A percentile compares a stretch with the other conserved stretches of the same genome.
Conservation (phyloP, 805 yeast genomes). For the Yamadazyma nakazawae region DNA sequence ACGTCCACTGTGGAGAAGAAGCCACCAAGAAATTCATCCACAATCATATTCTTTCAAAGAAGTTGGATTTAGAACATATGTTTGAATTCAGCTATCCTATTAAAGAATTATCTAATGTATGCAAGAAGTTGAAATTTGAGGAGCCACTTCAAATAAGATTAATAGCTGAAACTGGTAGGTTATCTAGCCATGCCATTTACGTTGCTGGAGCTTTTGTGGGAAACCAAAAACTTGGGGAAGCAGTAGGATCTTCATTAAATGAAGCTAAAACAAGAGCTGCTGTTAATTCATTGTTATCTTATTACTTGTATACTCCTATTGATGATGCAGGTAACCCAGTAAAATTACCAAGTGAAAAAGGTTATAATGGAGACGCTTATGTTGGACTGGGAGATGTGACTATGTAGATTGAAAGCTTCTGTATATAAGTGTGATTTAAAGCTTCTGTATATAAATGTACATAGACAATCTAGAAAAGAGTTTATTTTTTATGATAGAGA, state of each 20-base stretch:
- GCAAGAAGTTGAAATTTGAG: slow-evolving; percentile 70
- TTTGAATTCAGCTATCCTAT: slow-evolving; percentile 84
- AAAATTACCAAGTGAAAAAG: slow-evolving; percentile 59
- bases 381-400: slow-evolving; percentile 46
- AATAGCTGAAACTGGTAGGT: slow-evolving; percentile 91
- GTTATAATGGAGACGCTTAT: slow-evolving; percentile 39
- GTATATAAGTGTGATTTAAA: slow-evolving; percentile 19
- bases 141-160: slow-evolving; percentile 73
- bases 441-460: slow-evolving; percentile 18
- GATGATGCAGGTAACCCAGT: slow-evolving; percentile 39
- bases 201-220: slow-evolving; percentile 93
- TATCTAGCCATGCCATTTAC: slow-evolving; percentile 76
- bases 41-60: slow-evolving; percentile 77
- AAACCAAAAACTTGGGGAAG: slow-evolving; percentile 81
- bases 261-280: slow-evolving; percentile 94
- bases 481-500: background rate
- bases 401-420: slow-evolving; percentile 21
- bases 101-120: slow-evolving; percentile 71
- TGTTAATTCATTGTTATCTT: slow-evolving; percentile 83
- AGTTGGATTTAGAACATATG: slow-evolving; percentile 68
- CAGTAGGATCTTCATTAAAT: slow-evolving; percentile 82
- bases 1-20: slow-evolving; percentile 66
- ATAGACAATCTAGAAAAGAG: slow-evolving; percentile 10
- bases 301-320: slow-evolving; percentile 87
- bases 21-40: slow-evolving; percentile 66